Evolutionary conservation across 169 alveolate genomes (phyloP), one percentile per base, ranked within the genome.

Genomic region (Cryptosporidium felis): DNA sequence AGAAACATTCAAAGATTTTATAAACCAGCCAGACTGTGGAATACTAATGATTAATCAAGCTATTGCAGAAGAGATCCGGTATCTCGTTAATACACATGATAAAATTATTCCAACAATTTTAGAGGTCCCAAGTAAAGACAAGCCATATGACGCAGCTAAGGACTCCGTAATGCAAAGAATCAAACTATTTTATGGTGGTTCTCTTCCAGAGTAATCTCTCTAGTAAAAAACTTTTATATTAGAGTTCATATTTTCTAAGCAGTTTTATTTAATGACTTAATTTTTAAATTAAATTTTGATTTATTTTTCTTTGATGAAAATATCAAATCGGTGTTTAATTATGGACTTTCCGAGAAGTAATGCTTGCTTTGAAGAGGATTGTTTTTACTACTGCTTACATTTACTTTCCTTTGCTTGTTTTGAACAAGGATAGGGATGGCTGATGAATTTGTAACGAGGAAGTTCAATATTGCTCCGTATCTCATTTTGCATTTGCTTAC

Each of bases 101-200:
- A 93, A 90, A 60, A 90, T 93, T 30, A 88, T 94, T 28, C 97
- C 97, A 1, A 93, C 97, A 12, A 90, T 94, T 60, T 88, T 94
- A 81, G 97, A 94, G 89, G 93, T 94, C 21, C 97, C 97, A 21
- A 91, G 95, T 40, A 94, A 94, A 89, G 95, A 94, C 66, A 79
- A 61, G 60, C 94, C 95, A 51, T 94, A 93, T 82, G 94, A 93
- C 45, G 94, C 96, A n/a, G 94, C 91, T 60, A 93, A 94, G 80
- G 97, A 82, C 47, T 65, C 88, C 6, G 80, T 82, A 32, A 65
- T 82, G 88, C 80, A 82, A 46, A 67, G 90, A 53, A 74, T 74
- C 23, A 74, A 74, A 28, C 60, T 74, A 40, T 74, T 74, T 32
- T 74, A 74, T 26, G 85, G 85, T 38, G 85, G 85, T 2, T 49